Conservation (phyloP, 352 stramenopile species). For the Elongisporangium anandrum region DNA sequence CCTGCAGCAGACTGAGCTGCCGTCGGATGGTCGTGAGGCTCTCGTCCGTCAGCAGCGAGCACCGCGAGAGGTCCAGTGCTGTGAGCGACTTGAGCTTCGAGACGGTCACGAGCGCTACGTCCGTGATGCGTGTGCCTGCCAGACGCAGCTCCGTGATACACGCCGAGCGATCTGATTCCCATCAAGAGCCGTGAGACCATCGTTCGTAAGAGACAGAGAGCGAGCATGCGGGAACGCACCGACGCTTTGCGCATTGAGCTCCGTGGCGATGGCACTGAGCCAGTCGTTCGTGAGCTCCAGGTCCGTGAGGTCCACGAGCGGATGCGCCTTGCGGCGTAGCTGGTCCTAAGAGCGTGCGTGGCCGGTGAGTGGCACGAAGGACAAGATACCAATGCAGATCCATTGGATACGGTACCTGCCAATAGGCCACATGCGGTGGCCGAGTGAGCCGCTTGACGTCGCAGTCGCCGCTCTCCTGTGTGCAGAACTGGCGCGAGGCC, state of each 20-base stretch:
- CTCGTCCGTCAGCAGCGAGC: conserved; percentile 47
- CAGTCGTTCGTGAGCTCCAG: conserved; percentile 25
- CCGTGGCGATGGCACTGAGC: conserved; percentile 18
- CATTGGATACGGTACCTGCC: conserved; percentile 17
- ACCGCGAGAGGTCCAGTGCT: conserved; percentile 32
- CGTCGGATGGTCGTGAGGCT: conserved; percentile 38
- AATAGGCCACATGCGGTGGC: conserved; percentile 25
- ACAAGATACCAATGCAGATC: not conserved
- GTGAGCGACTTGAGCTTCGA: conserved; percentile 24
- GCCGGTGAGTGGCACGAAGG: not conserved
- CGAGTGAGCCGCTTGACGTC: conserved; percentile 14
- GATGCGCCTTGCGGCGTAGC: conserved; percentile 12
- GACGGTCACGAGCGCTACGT: conserved; percentile 15
- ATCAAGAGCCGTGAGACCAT: not conserved
- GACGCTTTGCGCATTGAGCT: conserved; percentile 6
- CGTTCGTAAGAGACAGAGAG: not conserved
- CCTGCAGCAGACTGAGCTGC: conserved; percentile 36
- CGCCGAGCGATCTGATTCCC: not conserved
- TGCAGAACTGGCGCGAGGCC: conserved; percentile 17
- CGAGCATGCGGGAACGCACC: not conserved
- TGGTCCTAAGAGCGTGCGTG: conserved; percentile 13
- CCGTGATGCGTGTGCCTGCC: conserved; percentile 23
- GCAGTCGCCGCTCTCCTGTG: not conserved
- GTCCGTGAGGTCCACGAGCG: conserved; percentile 20
- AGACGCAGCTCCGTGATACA: conserved; percentile 11